Evolutionary conservation across 208 protist genomes (phyloP).

Genomic region (Ichthyophonus hoferi): DNA sequence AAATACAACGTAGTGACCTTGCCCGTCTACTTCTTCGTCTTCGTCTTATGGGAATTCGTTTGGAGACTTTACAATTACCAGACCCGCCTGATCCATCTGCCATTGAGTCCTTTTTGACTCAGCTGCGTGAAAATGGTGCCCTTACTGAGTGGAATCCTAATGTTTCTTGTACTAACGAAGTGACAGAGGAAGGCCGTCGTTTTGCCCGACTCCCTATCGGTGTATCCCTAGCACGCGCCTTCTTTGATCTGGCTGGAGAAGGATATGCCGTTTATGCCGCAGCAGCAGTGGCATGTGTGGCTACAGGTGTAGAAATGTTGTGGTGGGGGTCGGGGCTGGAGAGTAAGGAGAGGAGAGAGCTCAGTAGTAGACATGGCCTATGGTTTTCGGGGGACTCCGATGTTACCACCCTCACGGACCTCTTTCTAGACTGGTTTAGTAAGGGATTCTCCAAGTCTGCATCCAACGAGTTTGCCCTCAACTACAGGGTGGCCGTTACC

Average conservation of each 20-base stretch:
- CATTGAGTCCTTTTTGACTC: background rate
- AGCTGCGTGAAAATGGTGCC: background rate
- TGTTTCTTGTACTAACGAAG: background rate
- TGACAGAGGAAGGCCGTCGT: background rate
- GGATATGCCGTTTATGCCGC: background rate
- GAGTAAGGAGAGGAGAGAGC: background rate
- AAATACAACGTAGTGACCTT: background rate
- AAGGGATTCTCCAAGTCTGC: background rate
- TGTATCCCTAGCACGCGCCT: background rate
- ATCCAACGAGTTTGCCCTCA: background rate
- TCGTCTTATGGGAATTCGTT: background rate
- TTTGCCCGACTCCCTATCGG: background rate
- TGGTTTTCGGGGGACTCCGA: background rate
- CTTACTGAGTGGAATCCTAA: background rate
- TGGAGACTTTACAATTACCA: background rate
- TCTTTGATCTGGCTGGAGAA: background rate
- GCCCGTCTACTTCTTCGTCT: background rate
- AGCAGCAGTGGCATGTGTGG: background rate
- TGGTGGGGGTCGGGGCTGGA: background rate
- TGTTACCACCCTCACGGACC: background rate
- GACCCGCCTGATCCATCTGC: background rate
- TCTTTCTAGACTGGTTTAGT: background rate
- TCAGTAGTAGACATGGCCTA: background rate
- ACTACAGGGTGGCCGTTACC: background rate
- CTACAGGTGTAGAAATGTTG: background rate